phyloP scores from a whole-genome alignment of 1,284 basidiomycete species.

The Boletus semigastroideus region DNA sequence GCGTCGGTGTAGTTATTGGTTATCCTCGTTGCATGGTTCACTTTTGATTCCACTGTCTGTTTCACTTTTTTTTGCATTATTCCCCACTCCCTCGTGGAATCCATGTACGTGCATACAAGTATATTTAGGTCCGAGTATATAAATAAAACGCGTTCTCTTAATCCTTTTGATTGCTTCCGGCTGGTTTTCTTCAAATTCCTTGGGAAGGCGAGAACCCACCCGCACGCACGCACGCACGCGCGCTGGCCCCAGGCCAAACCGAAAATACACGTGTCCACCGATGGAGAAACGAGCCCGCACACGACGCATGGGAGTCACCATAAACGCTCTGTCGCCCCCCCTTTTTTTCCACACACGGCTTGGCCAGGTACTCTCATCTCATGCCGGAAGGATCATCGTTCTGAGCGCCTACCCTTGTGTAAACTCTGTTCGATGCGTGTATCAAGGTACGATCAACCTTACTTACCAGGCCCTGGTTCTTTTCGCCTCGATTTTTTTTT shows the following conservation, averaged over 20 bases:
- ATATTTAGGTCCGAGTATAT: constrained; percentile 21
- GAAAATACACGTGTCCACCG: constrained; percentile 20
- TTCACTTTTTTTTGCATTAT: constrained; percentile 1
- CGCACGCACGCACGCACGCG: too few relatives aligned
- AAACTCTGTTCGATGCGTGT: neutral
- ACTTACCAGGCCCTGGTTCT: too few relatives aligned
- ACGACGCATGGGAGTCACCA: constrained; percentile 8
- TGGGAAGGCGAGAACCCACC: neutral
- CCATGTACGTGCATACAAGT: constrained; percentile 5
- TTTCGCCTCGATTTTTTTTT: too few relatives aligned
- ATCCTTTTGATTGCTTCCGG: neutral
- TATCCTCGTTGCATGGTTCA: constrained; percentile 7
- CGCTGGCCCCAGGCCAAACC: neutral
- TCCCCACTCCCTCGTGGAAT: neutral
- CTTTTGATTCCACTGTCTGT: neutral
- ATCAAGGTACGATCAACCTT: neutral
- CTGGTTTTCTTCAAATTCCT: neutral
- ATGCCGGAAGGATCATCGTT: constrained; percentile 29
- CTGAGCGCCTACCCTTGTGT: neutral
- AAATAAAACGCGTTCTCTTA: constrained; percentile 9
- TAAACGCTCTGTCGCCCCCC: constrained; percentile 17
- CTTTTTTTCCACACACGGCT: neutral
- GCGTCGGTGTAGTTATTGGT: constrained; percentile 5
- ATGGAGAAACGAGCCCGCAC: neutral
- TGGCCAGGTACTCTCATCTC: constrained; percentile 1